phyloP scores from a whole-genome alignment of 1,284 basidiomycete species.

The Athelia psychrophila region DNA sequence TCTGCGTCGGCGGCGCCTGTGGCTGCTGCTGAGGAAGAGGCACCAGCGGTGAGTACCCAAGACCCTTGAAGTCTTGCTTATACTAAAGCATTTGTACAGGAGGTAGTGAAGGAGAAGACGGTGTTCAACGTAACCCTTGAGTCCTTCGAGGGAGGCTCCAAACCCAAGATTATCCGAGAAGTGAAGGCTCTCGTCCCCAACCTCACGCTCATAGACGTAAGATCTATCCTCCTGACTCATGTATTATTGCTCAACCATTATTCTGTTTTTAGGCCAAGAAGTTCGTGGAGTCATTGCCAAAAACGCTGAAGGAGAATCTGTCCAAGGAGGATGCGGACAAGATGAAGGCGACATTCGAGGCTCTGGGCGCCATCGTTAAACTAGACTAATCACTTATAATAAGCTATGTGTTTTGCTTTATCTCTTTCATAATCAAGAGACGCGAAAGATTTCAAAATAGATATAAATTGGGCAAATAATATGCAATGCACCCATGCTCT shows the following conservation, averaged over 20 bases:
- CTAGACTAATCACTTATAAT: slow-evolving; percentile 56
- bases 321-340: slow-evolving; percentile 99
- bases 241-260: slow-evolving; percentile 6
- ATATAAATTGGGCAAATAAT: no score
- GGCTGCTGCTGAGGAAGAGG: slow-evolving; percentile 58
- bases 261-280: slow-evolving; percentile 84
- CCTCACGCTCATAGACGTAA: slow-evolving; percentile 92
- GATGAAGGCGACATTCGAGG: slow-evolving; percentile 87
- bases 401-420: not conserved
- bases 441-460: not conserved
- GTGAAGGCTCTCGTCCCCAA: slow-evolving; percentile 95
- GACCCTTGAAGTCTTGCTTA: no score
- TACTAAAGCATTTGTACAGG: slow-evolving; percentile 38
- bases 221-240: slow-evolving; percentile 28
- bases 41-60: slow-evolving; percentile 43
- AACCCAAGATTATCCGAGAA: slow-evolving; percentile 98
- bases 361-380: slow-evolving; percentile 85
- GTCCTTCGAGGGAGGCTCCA: slow-evolving; percentile 86
- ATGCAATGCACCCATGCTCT: no score
- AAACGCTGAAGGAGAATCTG: slow-evolving; percentile 93
- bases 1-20: slow-evolving; percentile 64
- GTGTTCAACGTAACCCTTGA: slow-evolving; percentile 95
- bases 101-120: slow-evolving; percentile 99
- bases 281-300: slow-evolving; percentile 96
- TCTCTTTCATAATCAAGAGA: not conserved